These are phyloP conservation scores for Stereum hirsutum DNA, from an alignment of 1,284 basidiomycete species.

Conservation along the genomic window DNA sequence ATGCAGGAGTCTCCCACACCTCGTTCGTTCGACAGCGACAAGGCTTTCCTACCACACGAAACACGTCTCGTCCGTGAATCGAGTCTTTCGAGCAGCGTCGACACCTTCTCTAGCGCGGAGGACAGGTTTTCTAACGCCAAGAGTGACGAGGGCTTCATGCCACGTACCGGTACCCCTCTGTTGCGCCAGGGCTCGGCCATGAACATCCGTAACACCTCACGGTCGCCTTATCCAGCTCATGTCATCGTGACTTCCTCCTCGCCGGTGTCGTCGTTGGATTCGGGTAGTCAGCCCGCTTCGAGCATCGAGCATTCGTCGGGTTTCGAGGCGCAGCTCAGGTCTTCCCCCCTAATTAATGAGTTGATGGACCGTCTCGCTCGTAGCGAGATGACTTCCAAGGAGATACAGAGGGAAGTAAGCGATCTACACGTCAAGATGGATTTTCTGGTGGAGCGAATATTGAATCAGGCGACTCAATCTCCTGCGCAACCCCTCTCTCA, in stretches of 20 bases:
- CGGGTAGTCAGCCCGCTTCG: slow-evolving; percentile 50
- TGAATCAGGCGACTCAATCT: slow-evolving; percentile 25
- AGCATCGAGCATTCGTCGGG: slow-evolving; percentile 32
- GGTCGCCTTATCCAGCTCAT: slow-evolving; percentile 21
- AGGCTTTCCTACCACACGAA: slow-evolving; percentile 32
- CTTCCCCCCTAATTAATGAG: slow-evolving; percentile 67
- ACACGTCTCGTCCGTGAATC: slow-evolving; percentile 33
- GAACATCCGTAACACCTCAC: slow-evolving; percentile 28
- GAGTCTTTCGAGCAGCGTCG: slow-evolving; percentile 40
- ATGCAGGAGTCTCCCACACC: slow-evolving; percentile 31
- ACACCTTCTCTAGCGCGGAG: slow-evolving; percentile 46
- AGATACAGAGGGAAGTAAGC: slow-evolving; percentile 66
- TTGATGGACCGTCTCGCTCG: slow-evolving; percentile 67
- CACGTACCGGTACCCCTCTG: slow-evolving; percentile 18
- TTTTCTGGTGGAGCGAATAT: slow-evolving; percentile 60
- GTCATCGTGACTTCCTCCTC: slow-evolving; percentile 49
- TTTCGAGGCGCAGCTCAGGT: slow-evolving; percentile 65
- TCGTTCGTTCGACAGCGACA: slow-evolving; percentile 37
- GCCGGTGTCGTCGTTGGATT: slow-evolving; percentile 69
- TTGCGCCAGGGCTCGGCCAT: slow-evolving; percentile 32
- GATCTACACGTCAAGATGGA: slow-evolving; percentile 74
- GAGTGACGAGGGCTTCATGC: slow-evolving; percentile 8
- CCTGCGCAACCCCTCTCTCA: no score
- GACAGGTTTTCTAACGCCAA: slow-evolving; percentile 19
- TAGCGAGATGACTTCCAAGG: slow-evolving; percentile 59